Evolutionary conservation across 495 filamentous ascomycete species (phyloP).

Genomic region (Trichoderma virens): DNA sequence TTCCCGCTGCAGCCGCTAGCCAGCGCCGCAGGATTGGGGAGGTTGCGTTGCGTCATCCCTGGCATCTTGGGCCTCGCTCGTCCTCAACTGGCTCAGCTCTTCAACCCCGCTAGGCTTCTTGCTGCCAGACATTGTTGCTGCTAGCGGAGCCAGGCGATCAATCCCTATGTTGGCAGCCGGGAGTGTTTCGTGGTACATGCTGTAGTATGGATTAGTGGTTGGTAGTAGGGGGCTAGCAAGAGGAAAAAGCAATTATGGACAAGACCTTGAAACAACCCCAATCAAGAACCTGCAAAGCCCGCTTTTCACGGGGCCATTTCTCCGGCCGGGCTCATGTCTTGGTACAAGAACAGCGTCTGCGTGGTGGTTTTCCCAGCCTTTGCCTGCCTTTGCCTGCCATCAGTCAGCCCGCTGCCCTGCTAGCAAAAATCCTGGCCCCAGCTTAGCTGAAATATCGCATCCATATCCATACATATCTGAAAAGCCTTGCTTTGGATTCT

Average conservation of each 20-base stretch:
- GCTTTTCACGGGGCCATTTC: constrained; percentile 4
- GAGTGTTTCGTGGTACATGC: too few relatives aligned
- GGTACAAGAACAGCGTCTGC: not conserved
- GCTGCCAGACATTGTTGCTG: not conserved
- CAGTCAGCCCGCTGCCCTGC: not conserved
- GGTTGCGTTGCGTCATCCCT: constrained; percentile 5
- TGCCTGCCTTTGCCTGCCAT: not conserved
- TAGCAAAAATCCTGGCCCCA: not conserved
- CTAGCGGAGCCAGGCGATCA: too few relatives aligned
- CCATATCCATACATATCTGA: too few relatives aligned
- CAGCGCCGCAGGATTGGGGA: not conserved
- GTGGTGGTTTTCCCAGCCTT: not conserved
- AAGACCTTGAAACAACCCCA: not conserved
- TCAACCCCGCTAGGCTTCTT: not conserved
- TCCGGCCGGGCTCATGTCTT: not conserved
- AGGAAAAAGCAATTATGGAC: not conserved
- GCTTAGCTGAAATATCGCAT: too few relatives aligned
- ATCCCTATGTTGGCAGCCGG: too few relatives aligned
- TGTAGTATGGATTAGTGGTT: too few relatives aligned
- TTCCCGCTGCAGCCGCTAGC: constrained; percentile 7
- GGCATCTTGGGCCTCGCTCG: not conserved
- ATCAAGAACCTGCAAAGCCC: not conserved
- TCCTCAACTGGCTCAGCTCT: not conserved
- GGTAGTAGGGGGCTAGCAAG: not conserved
- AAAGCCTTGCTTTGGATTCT: too few relatives aligned